Evolutionary conservation across 345 rosid species (phyloP).

Genomic region (Populus alba): DNA sequence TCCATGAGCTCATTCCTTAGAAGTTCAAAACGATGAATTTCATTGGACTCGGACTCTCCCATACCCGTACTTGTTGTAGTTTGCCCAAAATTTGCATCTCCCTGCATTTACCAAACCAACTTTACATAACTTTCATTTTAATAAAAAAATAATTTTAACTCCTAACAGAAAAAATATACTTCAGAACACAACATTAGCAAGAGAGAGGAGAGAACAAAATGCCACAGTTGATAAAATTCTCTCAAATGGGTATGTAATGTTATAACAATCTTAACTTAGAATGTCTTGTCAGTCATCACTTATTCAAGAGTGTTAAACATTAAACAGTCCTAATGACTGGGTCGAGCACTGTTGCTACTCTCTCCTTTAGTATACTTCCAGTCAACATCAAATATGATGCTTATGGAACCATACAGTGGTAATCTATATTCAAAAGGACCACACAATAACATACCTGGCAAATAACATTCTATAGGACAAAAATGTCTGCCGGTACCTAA

Average conservation of each 20-base stretch:
- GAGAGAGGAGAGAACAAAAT: not conserved
- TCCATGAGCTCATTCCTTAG: conserved; percentile 85
- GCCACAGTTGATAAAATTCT: not conserved
- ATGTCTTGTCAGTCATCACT: not conserved
- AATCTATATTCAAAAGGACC: not conserved
- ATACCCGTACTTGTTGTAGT: conserved; percentile 31
- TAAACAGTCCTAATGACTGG: not conserved
- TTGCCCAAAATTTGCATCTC: conserved; percentile 37
- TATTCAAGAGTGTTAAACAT: not conserved
- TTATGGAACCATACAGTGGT: not conserved
- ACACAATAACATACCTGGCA: not conserved
- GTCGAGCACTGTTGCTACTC: not conserved
- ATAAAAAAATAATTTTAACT: conserved; percentile 1
- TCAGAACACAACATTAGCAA: not conserved
- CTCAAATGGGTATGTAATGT: not conserved
- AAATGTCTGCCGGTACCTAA: not conserved
- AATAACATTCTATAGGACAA: not conserved
- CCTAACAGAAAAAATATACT: not conserved
- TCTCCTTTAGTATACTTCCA: not conserved
- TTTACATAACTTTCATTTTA: conserved; percentile 11
- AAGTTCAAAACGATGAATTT: conserved; percentile 71
- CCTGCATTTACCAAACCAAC: conserved; percentile 45
- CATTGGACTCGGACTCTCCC: conserved; percentile 52
- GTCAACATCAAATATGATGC: not conserved
- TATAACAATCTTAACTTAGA: not conserved